These are phyloP conservation scores for Schizosaccharomyces osmophilus DNA, from an alignment of 805 yeast species.

Conservation along the genomic window DNA sequence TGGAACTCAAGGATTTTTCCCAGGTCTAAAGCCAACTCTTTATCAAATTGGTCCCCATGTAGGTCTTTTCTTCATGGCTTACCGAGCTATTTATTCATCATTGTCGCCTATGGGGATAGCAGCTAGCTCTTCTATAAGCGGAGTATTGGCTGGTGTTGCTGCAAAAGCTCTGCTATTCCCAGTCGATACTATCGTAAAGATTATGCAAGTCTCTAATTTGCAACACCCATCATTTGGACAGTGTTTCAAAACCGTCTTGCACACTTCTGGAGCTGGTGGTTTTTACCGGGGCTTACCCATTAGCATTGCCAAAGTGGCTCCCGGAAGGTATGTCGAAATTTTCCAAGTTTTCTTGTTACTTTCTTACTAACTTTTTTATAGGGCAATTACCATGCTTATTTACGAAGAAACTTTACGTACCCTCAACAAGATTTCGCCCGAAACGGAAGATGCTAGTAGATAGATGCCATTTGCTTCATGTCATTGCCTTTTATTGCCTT, in stretches of 20 bases:
- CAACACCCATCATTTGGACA: background rate
- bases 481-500: too few relatives aligned
- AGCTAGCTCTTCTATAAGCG: slow-evolving; percentile 27
- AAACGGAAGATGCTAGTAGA: background rate
- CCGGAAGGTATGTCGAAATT: background rate
- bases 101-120: background rate
- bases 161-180: slow-evolving; percentile 66
- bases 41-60: slow-evolving; percentile 43
- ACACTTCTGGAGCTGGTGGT: background rate
- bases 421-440: slow-evolving; percentile 5
- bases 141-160: slow-evolving; percentile 50
- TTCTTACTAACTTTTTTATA: slow-evolving; percentile 3
- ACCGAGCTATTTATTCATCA: slow-evolving; percentile 6
- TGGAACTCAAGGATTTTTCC: slow-evolving; percentile 25
- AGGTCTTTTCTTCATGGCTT: slow-evolving; percentile 31
- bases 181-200: slow-evolving; percentile 54
- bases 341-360: background rate
- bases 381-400: slow-evolving; percentile 39
- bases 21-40: slow-evolving; percentile 27
- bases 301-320: background rate
- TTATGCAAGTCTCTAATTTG: slow-evolving; percentile 33
- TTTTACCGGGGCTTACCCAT: background rate
- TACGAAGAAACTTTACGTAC: slow-evolving; percentile 22
- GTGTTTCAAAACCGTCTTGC: background rate
- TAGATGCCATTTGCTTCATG: too few relatives aligned